phyloP scores from a whole-genome alignment of 768 basidiomycete species.

The Paxillus involutus region DNA sequence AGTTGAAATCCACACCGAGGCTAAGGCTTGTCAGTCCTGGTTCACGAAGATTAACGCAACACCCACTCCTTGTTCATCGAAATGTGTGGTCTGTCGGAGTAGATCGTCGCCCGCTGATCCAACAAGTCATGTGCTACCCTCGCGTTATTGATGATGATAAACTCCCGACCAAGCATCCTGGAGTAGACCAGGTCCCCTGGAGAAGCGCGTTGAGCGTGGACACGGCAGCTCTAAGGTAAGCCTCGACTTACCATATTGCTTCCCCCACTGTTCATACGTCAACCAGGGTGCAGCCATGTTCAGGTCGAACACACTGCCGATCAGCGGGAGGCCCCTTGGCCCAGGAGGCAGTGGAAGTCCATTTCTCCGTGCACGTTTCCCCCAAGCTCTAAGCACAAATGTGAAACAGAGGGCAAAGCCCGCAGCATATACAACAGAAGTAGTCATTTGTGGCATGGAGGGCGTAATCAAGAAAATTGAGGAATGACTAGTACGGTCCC shows the following conservation, averaged over 20 bases:
- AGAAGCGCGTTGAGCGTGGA: neutral
- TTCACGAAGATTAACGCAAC: neutral
- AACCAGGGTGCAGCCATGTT: conserved; percentile 27
- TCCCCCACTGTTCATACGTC: conserved; percentile 34
- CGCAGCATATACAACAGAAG: conserved; percentile 1
- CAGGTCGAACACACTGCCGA: conserved; percentile 24
- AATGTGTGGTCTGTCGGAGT: conserved; percentile 27
- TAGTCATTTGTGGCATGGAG: neutral
- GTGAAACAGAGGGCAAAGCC: conserved; percentile 3
- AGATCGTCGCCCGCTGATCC: conserved; percentile 25
- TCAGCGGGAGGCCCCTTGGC: conserved; percentile 44
- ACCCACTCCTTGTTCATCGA: conserved; percentile 20
- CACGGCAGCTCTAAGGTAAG: too few relatives aligned
- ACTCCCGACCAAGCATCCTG: conserved; percentile 27
- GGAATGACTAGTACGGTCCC: conserved; percentile 15
- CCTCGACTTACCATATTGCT: conserved; percentile 26
- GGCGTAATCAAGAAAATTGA: neutral
- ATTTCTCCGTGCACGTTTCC: conserved; percentile 5
- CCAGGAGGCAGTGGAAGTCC: conserved; percentile 46
- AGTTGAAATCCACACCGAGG: conserved; percentile 31
- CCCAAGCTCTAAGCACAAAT: conserved; percentile 14
- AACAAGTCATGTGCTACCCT: conserved; percentile 23
- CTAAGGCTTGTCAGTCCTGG: conserved; percentile 3
- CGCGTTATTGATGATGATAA: conserved; percentile 24
- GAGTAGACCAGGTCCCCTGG: conserved; percentile 25